Base-by-base conservation (phyloP, 257 asterid genomes). In the Primulina eburnea region DNA sequence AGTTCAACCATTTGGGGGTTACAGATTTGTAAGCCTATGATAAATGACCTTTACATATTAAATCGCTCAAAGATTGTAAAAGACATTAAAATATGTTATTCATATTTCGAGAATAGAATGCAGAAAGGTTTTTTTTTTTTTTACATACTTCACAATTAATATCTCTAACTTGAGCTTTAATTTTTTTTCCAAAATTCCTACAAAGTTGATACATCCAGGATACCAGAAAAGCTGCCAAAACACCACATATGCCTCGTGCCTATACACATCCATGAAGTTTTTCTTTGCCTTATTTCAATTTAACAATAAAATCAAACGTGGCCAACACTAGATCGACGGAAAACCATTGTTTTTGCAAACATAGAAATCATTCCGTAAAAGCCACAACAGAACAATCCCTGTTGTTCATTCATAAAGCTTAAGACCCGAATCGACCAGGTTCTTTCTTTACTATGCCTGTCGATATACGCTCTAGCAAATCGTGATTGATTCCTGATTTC, bases 241-340 rank as follows among this genome's bases (percentile, higher is more conserved):
- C 67, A 57, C 60, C 67, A 74, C 55, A 38, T 55, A 50, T 50
- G 57, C 20, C 55, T 60, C 30, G 30, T 28, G 74, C 53, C 74
- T 73, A 62, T 62, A 76, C 79, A 80, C 7, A 75, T 67, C 71
- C 47, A 37, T 69, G 67, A 68, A 61, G 62, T 55, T 72, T 52
- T 35, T 17, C 29, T 69, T 34, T 47, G 30, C 56, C 60, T 79
- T 82, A 76, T 70, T 72, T 24, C 59, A 59, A 38, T 57, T 47
- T 47, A 14, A 74, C 58, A 55, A 43, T 2, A 57, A 64, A 73
- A 38, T 28, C 30, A 52, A 75, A 72, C 71, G 66, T 62, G 26
- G 32, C 30, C 32, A 59, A 62, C 50, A 10, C 71, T 38, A n/a
- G 50, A 20, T 73, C 38, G 21, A 35, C 10, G 21, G 50, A 67